Base-by-base conservation (phyloP, 768 basidiomycete genomes). In the Rhodotorula diobovata region DNA sequence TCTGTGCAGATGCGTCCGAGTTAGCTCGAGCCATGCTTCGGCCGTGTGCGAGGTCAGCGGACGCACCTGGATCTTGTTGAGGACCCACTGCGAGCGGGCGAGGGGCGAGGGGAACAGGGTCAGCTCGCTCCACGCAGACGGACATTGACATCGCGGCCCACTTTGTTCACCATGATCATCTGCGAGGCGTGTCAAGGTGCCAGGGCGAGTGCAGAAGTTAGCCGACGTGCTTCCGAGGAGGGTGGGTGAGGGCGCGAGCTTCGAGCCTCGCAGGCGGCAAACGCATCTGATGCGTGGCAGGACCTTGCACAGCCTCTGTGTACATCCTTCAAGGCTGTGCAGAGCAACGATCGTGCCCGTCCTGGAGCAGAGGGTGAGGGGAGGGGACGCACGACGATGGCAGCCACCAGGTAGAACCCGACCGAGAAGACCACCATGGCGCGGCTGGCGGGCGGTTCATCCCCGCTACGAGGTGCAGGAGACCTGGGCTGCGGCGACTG, bases 161-260 rank as follows among this genome's bases (percentile, higher is more conserved):
- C 77, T 63, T 75, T 79, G 73, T 84, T 92, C 89, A 90, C 92
- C 85, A 93, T 88, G 75, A 93, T 89, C 91, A 93, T 92, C 90
- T 92, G 78, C 37, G 34, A 15, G 34, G 23, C 4, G 63, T 43
- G 67, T 25, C 14, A 39, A 32, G 34, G 48, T 37, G 50, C 48
- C 39, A 68, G 10, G 23, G 23, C 18, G 37, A n/a, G 12, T 10
- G 28, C 32, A 4, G 25, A 12, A 34, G 58, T 60, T 25, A 62
- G 60, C 28, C 30, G 25, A 59, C 41, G 46, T 32, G 35, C 14
- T 30, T 15, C 11, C 32, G 28, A 16, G 12, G n/a, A 3, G 51
- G 51, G n/a, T n/a, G 11, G 14, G 9, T 25, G 25, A 28, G n/a
- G 46, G 15, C 50, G 11, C 51, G 51, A 28, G 51, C 14, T 16